These are phyloP conservation scores for Colletotrichum sidae DNA, from an alignment of 2,329 filamentous ascomycete genomes.

Conservation along the genomic window DNA sequence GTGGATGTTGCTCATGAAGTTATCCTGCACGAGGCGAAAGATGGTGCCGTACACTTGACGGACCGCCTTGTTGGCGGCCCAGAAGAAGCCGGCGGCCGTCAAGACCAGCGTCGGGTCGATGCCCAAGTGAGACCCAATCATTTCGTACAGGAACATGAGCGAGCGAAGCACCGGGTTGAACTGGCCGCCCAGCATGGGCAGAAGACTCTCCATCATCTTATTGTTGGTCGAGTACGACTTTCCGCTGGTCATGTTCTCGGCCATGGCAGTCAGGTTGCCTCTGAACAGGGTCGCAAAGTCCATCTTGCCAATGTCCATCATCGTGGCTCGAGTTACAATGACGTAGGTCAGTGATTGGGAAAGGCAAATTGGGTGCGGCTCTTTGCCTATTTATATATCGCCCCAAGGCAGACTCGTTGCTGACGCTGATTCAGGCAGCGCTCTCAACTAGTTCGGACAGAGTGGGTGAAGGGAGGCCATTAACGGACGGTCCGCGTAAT, in stretches of 20 bases:
- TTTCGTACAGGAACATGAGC: slow-evolving; percentile 54
- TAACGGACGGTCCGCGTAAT: too few species aligned
- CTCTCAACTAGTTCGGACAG: too few species aligned
- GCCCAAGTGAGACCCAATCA: slow-evolving; percentile 57
- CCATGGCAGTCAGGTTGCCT: slow-evolving; percentile 32
- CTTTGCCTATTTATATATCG: slow-evolving; percentile 2
- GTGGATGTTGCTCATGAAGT: slow-evolving; percentile 64
- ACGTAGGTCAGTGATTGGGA: background rate
- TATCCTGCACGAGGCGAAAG: slow-evolving; percentile 51
- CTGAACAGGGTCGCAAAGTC: slow-evolving; percentile 33
- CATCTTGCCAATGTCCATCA: slow-evolving; percentile 33
- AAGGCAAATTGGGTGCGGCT: background rate
- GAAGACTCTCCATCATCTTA: slow-evolving; percentile 36
- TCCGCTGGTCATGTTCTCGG: slow-evolving; percentile 33
- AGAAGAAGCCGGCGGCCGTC: slow-evolving; percentile 58
- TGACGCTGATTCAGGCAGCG: too few species aligned
- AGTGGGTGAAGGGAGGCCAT: too few species aligned
- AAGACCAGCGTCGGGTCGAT: slow-evolving; percentile 62
- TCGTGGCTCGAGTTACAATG: slow-evolving; percentile 6
- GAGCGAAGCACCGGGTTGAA: slow-evolving; percentile 37
- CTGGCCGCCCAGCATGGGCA: slow-evolving; percentile 37
- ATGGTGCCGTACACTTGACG: slow-evolving; percentile 50
- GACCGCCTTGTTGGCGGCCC: slow-evolving; percentile 55
- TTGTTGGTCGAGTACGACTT: slow-evolving; percentile 22
- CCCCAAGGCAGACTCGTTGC: background rate